phyloP scores from a whole-genome alignment of 495 filamentous ascomycete genomes.

The Penicillium tannophilum region DNA sequence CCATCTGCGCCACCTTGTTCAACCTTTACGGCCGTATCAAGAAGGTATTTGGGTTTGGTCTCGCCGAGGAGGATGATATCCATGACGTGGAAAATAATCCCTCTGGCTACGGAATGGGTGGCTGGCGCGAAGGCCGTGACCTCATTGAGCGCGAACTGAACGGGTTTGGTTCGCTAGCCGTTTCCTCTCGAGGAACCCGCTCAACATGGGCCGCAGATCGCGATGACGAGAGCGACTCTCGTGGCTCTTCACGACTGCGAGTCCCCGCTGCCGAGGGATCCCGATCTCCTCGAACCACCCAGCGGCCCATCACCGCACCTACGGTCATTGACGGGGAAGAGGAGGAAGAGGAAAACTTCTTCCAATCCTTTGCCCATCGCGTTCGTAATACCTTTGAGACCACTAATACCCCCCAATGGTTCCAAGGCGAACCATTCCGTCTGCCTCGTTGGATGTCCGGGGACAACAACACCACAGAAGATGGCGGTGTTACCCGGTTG shows the following conservation, averaged over 20 bases:
- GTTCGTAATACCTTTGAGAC: constrained; percentile 91
- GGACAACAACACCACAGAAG: constrained; percentile 37
- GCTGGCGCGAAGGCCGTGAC: constrained; percentile 92
- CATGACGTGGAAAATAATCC: constrained; percentile 66
- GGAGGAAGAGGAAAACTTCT: constrained; percentile 76
- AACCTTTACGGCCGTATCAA: constrained; percentile 84
- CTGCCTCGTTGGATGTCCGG: constrained; percentile 79
- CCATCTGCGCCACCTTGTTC: constrained; percentile 80
- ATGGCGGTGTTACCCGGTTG: constrained; percentile 47
- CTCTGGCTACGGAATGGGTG: constrained; percentile 70
- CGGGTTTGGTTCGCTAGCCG: constrained; percentile 56
- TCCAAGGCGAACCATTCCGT: constrained; percentile 69
- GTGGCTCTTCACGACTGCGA: constrained; percentile 35
- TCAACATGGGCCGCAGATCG: constrained; percentile 34
- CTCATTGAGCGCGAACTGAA: constrained; percentile 88
- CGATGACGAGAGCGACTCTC: constrained; percentile 26
- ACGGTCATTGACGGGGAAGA: constrained; percentile 54
- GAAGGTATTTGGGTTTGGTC: constrained; percentile 74
- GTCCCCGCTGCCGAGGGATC: constrained; percentile 32
- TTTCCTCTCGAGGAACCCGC: constrained; percentile 37
- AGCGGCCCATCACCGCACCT: constrained; percentile 31
- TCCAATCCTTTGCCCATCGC: constrained; percentile 78
- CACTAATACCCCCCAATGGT: constrained; percentile 77
- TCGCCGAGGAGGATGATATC: constrained; percentile 66
- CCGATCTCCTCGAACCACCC: constrained; percentile 32